These are phyloP conservation scores for Puccinia hordei DNA, from an alignment of 1,284 basidiomycete species.

Conservation along the genomic window DNA sequence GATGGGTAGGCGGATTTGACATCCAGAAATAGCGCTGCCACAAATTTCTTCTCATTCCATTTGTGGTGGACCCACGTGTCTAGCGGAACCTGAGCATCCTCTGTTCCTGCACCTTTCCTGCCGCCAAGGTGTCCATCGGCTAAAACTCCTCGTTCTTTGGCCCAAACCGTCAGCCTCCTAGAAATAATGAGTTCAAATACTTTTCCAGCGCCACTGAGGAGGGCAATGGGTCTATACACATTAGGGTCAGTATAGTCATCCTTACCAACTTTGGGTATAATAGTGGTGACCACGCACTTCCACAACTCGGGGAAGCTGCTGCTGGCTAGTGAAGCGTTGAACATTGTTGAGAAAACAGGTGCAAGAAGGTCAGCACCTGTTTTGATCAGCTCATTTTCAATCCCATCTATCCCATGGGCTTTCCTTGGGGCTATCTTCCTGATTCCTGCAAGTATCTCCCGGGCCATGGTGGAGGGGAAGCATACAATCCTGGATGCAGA, in stretches of 20 bases:
- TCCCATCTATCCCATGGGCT: constrained; percentile 22
- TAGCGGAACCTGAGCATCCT: no score
- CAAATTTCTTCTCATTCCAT: no score
- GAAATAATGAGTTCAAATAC: constrained; percentile 2
- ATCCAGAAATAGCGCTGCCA: no score
- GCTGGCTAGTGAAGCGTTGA: not conserved
- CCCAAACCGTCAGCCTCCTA: not conserved
- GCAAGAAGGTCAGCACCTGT: not conserved
- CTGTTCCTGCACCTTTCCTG: no score
- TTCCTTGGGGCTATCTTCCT: not conserved
- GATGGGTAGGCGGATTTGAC: constrained; percentile 20
- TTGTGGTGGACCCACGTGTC: no score
- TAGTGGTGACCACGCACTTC: no score
- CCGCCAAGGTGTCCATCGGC: constrained; percentile 13
- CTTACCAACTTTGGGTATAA: constrained; percentile 11
- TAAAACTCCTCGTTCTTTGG: not conserved
- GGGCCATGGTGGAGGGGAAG: not conserved
- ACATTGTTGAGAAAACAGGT: not conserved
- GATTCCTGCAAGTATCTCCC: no score
- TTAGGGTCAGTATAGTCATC: constrained; percentile 17
- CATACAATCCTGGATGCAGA: not conserved
- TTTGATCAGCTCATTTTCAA: not conserved
- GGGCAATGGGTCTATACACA: constrained; percentile 14
- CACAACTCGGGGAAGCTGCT: not conserved
- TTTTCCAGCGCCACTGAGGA: constrained; percentile 5